Conservation (phyloP, 805 yeast genomes). For the Lachancea mirantina region DNA sequence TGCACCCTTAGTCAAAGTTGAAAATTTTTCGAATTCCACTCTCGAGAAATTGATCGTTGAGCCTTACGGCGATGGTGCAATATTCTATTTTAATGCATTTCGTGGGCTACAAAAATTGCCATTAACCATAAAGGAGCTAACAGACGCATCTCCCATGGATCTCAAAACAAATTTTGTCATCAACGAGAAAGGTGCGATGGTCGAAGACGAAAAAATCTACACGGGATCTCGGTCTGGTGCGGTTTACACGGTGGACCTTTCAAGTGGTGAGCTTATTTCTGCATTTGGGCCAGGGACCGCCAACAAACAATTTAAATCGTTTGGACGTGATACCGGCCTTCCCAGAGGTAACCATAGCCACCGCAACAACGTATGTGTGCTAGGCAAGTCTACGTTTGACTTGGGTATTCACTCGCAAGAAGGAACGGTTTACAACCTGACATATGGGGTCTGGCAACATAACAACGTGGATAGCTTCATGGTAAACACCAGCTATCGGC, state of each 20-base stretch:
- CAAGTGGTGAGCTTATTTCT: conserved; percentile 64
- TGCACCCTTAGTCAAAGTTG: conserved; percentile 20
- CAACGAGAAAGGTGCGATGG: conserved; percentile 33
- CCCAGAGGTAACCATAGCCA: conserved; percentile 16
- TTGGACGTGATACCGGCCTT: conserved; percentile 10
- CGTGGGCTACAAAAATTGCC: conserved; percentile 77
- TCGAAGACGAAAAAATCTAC: conserved; percentile 67
- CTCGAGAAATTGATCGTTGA: conserved; percentile 76
- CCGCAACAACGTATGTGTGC: conserved; percentile 40
- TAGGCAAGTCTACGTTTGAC: conserved; percentile 70
- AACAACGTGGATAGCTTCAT: conserved; percentile 65
- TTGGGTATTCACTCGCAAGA: conserved; percentile 68
- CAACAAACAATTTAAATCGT: conserved; percentile 19
- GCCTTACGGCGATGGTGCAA: conserved; percentile 76
- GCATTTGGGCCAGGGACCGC: conserved; percentile 54
- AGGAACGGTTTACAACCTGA: conserved; percentile 73
- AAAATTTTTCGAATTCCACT: conserved; percentile 14
- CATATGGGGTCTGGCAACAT: conserved; percentile 87
- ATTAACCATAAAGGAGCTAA: conserved; percentile 67
- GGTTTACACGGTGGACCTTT: conserved; percentile 63
- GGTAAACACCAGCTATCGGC: conserved; percentile 42
- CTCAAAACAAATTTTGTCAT: conserved; percentile 38
- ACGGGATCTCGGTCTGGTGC: conserved; percentile 79
- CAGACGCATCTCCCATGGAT: conserved; percentile 80
- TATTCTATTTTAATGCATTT: conserved; percentile 71